These are phyloP conservation scores for Berberis vulgaris DNA, from an alignment of 164 flowering plant species.

Conservation along the genomic window DNA sequence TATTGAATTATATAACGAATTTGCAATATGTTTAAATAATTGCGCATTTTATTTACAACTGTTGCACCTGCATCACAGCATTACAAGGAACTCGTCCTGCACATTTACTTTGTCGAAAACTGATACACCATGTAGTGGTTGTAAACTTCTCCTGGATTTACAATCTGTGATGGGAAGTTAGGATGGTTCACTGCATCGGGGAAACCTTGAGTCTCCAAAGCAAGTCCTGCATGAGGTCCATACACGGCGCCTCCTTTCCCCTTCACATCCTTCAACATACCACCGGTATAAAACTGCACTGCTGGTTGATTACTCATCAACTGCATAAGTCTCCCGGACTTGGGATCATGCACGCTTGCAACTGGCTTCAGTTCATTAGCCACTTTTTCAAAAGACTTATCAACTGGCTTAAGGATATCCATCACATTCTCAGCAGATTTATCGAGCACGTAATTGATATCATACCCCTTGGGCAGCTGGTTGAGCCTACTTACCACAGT, in stretches of 20 bases:
- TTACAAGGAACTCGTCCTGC: too few relatives aligned
- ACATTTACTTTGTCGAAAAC: constrained; percentile 20
- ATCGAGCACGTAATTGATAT: constrained; percentile 59
- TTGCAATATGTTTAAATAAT: too few relatives aligned
- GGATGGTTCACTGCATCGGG: constrained; percentile 82
- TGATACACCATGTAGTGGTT: constrained; percentile 44
- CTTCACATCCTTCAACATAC: constrained; percentile 25
- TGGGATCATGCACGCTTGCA: constrained; percentile 35
- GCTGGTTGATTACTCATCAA: constrained; percentile 48
- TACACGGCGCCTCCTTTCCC: constrained; percentile 63
- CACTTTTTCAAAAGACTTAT: neutral
- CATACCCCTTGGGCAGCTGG: constrained; percentile 44
- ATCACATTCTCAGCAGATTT: neutral
- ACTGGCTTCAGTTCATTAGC: constrained; percentile 23
- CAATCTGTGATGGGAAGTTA: constrained; percentile 66
- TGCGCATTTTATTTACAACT: too few relatives aligned
- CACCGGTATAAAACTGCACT: constrained; percentile 55
- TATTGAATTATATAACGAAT: too few relatives aligned
- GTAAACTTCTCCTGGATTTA: constrained; percentile 45
- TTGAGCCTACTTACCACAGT: constrained; percentile 36
- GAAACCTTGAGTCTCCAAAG: constrained; percentile 74
- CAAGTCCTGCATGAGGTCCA: constrained; percentile 30
- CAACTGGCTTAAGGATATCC: too few relatives aligned
- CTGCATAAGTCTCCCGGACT: constrained; percentile 47
- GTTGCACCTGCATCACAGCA: too few relatives aligned